Conservation (phyloP, 169 alveolate genomes). For the Perkinsus chesapeaki region DNA sequence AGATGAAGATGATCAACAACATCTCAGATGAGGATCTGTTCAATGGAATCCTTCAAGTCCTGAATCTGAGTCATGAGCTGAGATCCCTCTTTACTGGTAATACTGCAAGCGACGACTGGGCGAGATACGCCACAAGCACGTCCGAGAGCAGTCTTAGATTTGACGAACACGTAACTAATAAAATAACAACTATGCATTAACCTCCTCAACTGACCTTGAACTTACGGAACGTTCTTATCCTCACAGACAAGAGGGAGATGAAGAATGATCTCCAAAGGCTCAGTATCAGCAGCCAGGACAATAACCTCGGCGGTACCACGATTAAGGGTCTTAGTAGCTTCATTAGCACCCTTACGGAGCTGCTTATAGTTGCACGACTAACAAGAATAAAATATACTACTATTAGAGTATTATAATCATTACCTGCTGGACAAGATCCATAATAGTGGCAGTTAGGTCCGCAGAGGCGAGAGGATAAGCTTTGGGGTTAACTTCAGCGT, state of each 20-base stretch:
- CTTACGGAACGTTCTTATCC: conserved; percentile 96
- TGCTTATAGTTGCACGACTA: conserved; percentile 86
- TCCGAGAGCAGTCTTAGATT: conserved; percentile 92
- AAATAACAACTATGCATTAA: background rate
- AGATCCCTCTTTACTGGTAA: conserved; percentile 88
- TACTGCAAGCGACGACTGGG: conserved; percentile 94
- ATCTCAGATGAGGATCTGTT: conserved; percentile 82
- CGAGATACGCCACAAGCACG: conserved; percentile 97
- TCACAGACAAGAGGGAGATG: conserved; percentile 96
- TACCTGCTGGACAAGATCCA: conserved; percentile 70
- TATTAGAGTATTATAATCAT: background rate
- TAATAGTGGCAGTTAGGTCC: conserved; percentile 63
- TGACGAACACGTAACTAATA: conserved; percentile 76
- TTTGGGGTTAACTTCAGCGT: conserved; percentile 56
- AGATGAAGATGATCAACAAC: background rate
- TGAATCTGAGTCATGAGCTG: conserved; percentile 86
- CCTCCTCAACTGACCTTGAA: no score
- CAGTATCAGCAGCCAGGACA: conserved; percentile 98
- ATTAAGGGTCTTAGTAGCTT: conserved; percentile 93
- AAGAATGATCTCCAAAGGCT: conserved; percentile 97
- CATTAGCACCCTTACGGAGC: conserved; percentile 88
- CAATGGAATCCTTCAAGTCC: conserved; percentile 92
- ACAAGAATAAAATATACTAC: background rate
- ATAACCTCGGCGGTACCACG: conserved; percentile 96
- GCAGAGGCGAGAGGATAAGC: conserved; percentile 81